Conservation (phyloP, 306 rosid species). For the Pyrus pyrifolia region DNA sequence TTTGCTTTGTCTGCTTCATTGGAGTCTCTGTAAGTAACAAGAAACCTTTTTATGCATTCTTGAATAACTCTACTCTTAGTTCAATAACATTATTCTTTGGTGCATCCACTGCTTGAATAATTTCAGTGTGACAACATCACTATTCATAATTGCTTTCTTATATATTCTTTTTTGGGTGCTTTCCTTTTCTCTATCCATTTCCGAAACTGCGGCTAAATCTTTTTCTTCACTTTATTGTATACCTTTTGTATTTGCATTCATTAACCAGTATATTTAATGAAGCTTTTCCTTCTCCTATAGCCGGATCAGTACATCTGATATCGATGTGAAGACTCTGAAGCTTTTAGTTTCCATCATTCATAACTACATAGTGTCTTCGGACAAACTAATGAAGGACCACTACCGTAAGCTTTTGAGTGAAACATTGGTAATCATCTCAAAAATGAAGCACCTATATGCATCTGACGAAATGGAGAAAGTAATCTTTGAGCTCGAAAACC, state of each 20-base stretch:
- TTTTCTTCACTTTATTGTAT: not conserved
- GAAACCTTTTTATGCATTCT: not conserved
- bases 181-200: not conserved
- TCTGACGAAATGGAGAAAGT: slow-evolving; percentile 56
- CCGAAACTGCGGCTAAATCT: not conserved
- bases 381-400: slow-evolving; percentile 43
- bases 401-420: slow-evolving; percentile 59
- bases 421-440: slow-evolving; percentile 56
- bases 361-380: slow-evolving; percentile 42
- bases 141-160: not conserved
- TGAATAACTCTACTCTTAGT: not conserved
- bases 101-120: not conserved
- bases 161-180: not conserved
- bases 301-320: slow-evolving; percentile 36
- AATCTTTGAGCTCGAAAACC: slow-evolving; percentile 50
- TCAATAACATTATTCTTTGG: not conserved
- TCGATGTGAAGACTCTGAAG: slow-evolving; percentile 55
- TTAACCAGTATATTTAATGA: not conserved
- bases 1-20: slow-evolving; percentile 66
- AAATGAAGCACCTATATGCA: slow-evolving; percentile 44
- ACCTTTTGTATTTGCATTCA: not conserved
- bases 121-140: not conserved
- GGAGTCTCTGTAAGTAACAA: slow-evolving; percentile 60
- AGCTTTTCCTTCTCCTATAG: slow-evolving; percentile 35
- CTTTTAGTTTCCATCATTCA: slow-evolving; percentile 44